Evolutionary conservation across 768 basidiomycete species (phyloP).

Genomic region (Paxillus rubicundulus): DNA sequence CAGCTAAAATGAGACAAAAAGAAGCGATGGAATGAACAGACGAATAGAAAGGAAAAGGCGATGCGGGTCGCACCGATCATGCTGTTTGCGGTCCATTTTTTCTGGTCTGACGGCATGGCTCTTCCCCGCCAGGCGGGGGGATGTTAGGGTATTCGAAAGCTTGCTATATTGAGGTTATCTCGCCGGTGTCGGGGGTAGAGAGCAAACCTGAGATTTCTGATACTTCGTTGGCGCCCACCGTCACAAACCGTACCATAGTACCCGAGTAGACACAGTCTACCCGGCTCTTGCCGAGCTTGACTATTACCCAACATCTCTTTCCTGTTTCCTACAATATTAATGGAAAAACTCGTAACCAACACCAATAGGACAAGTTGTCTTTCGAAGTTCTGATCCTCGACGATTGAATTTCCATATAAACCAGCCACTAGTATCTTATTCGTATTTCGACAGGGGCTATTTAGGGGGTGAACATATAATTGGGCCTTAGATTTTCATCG

Average conservation of each 20-base stretch:
- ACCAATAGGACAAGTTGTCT: too few relatives aligned
- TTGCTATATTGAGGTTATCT: not conserved
- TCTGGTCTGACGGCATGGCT: constrained; percentile 59
- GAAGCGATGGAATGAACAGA: not conserved
- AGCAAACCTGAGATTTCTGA: not conserved
- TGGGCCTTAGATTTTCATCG: too few relatives aligned
- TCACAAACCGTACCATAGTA: not conserved
- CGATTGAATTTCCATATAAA: too few relatives aligned
- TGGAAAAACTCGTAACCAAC: too few relatives aligned
- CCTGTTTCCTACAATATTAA: too few relatives aligned
- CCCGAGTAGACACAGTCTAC: not conserved
- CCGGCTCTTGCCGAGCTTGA: not conserved
- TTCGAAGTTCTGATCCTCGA: too few relatives aligned
- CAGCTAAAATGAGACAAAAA: constrained; percentile 49
- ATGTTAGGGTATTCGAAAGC: not conserved
- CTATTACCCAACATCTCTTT: too few relatives aligned
- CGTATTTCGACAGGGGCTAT: too few relatives aligned
- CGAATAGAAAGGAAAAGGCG: constrained; percentile 1
- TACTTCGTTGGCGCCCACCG: not conserved
- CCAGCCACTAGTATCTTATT: not conserved
- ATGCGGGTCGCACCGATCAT: constrained; percentile 64
- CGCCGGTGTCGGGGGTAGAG: not conserved
- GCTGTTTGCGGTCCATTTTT: constrained; percentile 72
- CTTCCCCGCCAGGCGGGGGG: constrained; percentile 58
- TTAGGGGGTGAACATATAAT: too few relatives aligned